Conservation (phyloP, 1,139 yeast genomes). For the Taphrina deformans region DNA sequence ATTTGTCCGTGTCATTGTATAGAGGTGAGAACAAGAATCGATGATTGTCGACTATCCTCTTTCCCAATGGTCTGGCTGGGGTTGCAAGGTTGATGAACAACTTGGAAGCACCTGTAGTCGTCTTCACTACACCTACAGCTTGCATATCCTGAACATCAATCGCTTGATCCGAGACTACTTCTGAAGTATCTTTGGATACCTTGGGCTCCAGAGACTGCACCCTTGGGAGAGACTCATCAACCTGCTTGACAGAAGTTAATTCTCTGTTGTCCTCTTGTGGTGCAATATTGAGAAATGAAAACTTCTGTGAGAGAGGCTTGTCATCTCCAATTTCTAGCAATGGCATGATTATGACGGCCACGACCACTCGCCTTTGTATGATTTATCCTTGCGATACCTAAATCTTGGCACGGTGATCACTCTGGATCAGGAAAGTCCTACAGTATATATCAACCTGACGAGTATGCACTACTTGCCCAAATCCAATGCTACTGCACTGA, state of each 20-base stretch:
- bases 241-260: too few species aligned
- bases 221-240: too few species aligned
- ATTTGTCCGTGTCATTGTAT: not conserved
- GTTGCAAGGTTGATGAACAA: conserved; percentile 15
- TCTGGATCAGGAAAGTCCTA: too few species aligned
- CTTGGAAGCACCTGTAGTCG: not conserved
- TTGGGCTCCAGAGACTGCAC: not conserved
- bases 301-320: not conserved
- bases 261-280: not conserved
- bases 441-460: too few species aligned
- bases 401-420: too few species aligned
- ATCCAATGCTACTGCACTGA: too few species aligned
- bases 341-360: not conserved
- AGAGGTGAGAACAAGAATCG: not conserved
- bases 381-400: too few species aligned
- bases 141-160: not conserved
- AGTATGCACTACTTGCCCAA: too few species aligned
- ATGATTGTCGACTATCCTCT: too few species aligned
- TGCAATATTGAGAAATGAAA: conserved; percentile 4
- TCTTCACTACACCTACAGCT: not conserved
- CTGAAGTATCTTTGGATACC: not conserved
- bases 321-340: not conserved
- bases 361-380: not conserved
- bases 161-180: not conserved
- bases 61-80: not conserved